Base-by-base conservation (phyloP, 2,329 filamentous ascomycete genomes). In the Madurella mycetomatis region DNA sequence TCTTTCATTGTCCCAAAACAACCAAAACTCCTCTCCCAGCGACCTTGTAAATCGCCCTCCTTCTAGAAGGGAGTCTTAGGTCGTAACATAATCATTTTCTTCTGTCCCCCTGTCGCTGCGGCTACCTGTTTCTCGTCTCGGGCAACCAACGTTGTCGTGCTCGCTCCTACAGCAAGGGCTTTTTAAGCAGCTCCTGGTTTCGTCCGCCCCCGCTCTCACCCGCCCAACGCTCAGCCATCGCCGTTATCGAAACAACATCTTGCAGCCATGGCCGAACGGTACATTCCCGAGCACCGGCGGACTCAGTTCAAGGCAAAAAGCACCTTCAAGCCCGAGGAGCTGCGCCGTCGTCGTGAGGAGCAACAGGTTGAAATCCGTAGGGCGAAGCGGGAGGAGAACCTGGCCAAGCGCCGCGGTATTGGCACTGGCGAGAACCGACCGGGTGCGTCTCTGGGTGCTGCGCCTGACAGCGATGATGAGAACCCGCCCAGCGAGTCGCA, bases 241-340 rank as follows among this genome's bases (percentile, higher is more conserved):
- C 51, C 59, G 34, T 58, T 58, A 55, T 62, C 62, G 48, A 62
- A 55, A 62, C 64, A 69, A 54, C 70, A 16, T 43, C 49, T 53
- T 70, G 71, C 71, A 73, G 86, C 67, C 77, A 99, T 99, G 94
- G 88, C 94, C 74, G 94, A 99, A 75, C 90, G 94, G 70, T 99
- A 96, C 80, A 99, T 99, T 70, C 94, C 94, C 73, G 94, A 99
- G 80, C 94, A 99, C 81, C 91, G 94, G 74, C 92, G 94, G 72
- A 96, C 90, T 64, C 92, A 96, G 79, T 99, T 96, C 86, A 99
- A 99, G 87, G 94, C 94, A 53, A 96, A 96, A 84, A 92, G 90
- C 76, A 90, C 90, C 69, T 97, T 99, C 83, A 96, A 96, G 85
- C 92, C 92, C 67, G 94, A 99, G 73, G 94, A 99, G 80, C 87